Evolutionary conservation across 2,329 filamentous ascomycete species (phyloP).

Genomic region (Alternaria sp.): DNA sequence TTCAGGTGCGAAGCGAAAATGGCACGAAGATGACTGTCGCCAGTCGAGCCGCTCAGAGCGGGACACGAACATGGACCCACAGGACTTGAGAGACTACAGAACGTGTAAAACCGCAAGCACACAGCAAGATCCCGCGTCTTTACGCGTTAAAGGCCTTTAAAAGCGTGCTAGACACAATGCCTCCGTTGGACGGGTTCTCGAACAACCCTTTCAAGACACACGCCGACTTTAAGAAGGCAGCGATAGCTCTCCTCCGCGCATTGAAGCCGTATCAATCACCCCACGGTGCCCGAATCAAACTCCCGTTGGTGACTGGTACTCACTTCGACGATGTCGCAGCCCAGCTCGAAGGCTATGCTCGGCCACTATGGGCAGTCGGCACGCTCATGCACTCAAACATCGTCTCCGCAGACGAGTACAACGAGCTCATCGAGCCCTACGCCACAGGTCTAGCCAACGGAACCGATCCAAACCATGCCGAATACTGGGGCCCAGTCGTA

Average conservation of each 20-base stretch:
- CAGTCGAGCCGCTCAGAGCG: too few relatives aligned
- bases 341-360: conserved; percentile 47
- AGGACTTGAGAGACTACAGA: background rate
- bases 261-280: conserved; percentile 42
- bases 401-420: conserved; percentile 21
- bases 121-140: background rate
- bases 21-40: background rate
- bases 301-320: conserved; percentile 43
- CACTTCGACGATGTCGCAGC: conserved; percentile 49
- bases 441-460: conserved; percentile 45
- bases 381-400: conserved; percentile 34
- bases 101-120: background rate
- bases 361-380: conserved; percentile 45
- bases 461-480: conserved; percentile 43
- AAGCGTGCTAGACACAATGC: conserved; percentile 25
- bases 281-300: conserved; percentile 42
- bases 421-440: conserved; percentile 38
- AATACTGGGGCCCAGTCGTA: conserved; percentile 60
- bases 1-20: background rate
- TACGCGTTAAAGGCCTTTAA: background rate
- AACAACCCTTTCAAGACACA: conserved; percentile 37
- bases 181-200: conserved; percentile 39
- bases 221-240: conserved; percentile 36
- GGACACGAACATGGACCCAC: background rate
- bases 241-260: conserved; percentile 33